These are phyloP conservation scores for Solanum appendiculatum DNA, from an alignment of 257 asterid species.

Conservation along the genomic window DNA sequence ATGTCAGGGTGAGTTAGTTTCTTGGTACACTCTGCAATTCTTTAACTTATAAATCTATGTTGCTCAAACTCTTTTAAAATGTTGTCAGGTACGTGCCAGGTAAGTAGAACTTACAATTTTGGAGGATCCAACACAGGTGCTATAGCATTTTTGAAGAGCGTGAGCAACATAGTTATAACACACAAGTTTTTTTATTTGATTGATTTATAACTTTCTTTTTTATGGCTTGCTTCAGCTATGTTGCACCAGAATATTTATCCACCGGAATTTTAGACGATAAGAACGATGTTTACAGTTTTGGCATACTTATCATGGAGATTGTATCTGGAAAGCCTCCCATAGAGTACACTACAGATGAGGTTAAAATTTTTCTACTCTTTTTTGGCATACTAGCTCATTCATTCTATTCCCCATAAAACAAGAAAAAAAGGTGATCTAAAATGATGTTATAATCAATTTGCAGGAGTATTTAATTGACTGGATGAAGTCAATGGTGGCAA, in stretches of 20 bases:
- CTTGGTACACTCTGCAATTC: background rate
- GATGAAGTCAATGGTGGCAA: conserved; percentile 27
- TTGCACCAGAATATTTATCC: conserved; percentile 27
- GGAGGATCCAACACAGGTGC: background rate
- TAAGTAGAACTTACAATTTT: background rate
- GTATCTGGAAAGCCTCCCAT: conserved; percentile 38
- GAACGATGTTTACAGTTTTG: conserved; percentile 52
- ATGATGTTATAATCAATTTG: background rate
- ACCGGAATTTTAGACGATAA: conserved; percentile 10
- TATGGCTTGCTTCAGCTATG: conserved; percentile 17
- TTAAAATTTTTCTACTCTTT: background rate
- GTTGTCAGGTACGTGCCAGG: background rate
- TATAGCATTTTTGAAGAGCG: background rate
- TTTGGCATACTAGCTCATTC: background rate
- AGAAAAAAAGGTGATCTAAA: background rate
- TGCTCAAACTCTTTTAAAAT: background rate
- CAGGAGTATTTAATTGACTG: conserved; percentile 50
- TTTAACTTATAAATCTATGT: background rate
- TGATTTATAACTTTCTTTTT: background rate
- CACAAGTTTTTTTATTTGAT: too few relatives aligned
- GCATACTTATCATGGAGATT: conserved; percentile 49
- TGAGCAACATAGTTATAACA: background rate
- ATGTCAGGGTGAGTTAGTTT: conserved; percentile 9
- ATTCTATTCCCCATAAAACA: background rate
- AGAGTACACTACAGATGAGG: conserved; percentile 26